Evolutionary conservation across 768 basidiomycete species (phyloP).

Genomic region (Tulasnella sp.): DNA sequence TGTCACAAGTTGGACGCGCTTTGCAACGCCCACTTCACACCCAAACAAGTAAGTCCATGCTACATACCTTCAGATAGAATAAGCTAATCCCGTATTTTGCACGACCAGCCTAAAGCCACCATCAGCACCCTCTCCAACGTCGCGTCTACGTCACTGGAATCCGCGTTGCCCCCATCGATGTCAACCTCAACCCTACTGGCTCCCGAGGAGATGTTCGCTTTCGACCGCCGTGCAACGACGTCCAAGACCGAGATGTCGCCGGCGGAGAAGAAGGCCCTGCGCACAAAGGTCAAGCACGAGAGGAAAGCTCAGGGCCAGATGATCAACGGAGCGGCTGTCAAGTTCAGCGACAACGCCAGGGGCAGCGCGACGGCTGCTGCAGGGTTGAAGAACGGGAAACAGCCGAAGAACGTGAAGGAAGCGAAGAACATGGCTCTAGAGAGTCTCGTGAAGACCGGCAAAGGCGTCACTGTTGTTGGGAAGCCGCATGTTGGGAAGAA

Average conservation of each 20-base stretch:
- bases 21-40: slow-evolving; percentile 90
- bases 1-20: slow-evolving; percentile 84
- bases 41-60: slow-evolving; percentile 63
- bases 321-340: slow-evolving; percentile 57
- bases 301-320: slow-evolving; percentile 57
- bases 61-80: too few relatives aligned
- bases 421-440: slow-evolving; percentile 78
- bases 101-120: slow-evolving; percentile 64
- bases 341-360: slow-evolving; percentile 48
- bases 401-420: slow-evolving; percentile 47
- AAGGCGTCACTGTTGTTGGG: slow-evolving; percentile 79
- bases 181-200: slow-evolving; percentile 73
- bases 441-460: slow-evolving; percentile 71
- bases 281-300: slow-evolving; percentile 28
- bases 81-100: background rate
- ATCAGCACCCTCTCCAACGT: slow-evolving; percentile 79
- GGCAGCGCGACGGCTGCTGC: slow-evolving; percentile 30
- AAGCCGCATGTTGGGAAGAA: slow-evolving; percentile 30
- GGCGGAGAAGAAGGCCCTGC: slow-evolving; percentile 60
- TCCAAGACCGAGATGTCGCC: slow-evolving; percentile 76
- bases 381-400: slow-evolving; percentile 26
- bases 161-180: slow-evolving; percentile 75
- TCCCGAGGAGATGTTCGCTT: slow-evolving; percentile 81
- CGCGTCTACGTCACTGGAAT: slow-evolving; percentile 73
- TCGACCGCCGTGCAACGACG: slow-evolving; percentile 40